Conservation (phyloP, 768 basidiomycete species). For the Postia placenta region DNA sequence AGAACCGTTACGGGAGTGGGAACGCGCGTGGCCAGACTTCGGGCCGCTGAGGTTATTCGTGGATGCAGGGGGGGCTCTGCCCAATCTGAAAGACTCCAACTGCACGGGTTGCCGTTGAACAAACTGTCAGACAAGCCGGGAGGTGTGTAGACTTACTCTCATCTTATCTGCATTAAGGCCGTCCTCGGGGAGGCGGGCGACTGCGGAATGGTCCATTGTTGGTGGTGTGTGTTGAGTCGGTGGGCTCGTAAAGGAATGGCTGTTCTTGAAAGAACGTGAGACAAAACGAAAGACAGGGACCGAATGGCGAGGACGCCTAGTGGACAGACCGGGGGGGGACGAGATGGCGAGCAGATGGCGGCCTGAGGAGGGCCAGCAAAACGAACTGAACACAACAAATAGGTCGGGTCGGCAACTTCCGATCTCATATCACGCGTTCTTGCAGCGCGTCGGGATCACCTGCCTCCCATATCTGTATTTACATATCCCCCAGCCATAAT, state of each 20-base stretch:
- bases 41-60: constrained; percentile 33
- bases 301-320: constrained; percentile 10
- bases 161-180: constrained; percentile 32
- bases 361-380: constrained; percentile 1
- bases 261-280: constrained; percentile 28
- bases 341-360: constrained; percentile 8
- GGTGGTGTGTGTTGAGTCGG: constrained; percentile 16
- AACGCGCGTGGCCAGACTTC: constrained; percentile 51
- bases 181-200: constrained; percentile 26
- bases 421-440: neutral
- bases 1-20: constrained; percentile 64
- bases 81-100: constrained; percentile 74
- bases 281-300: constrained; percentile 34
- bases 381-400: neutral
- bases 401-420: neutral
- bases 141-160: constrained; percentile 27
- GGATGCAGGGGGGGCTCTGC: constrained; percentile 27
- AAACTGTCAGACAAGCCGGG: neutral
- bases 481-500: too few species aligned
- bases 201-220: constrained; percentile 34
- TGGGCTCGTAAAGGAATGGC: constrained; percentile 30
- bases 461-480: too few species aligned
- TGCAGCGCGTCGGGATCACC: too few species aligned
- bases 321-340: constrained; percentile 6
- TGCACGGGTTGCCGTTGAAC: constrained; percentile 24